A percentile compares a stretch with the other conserved stretches of the same genome.
Conservation (phyloP, 371 early-diverging fungal species). For the Mortierella sp. region DNA sequence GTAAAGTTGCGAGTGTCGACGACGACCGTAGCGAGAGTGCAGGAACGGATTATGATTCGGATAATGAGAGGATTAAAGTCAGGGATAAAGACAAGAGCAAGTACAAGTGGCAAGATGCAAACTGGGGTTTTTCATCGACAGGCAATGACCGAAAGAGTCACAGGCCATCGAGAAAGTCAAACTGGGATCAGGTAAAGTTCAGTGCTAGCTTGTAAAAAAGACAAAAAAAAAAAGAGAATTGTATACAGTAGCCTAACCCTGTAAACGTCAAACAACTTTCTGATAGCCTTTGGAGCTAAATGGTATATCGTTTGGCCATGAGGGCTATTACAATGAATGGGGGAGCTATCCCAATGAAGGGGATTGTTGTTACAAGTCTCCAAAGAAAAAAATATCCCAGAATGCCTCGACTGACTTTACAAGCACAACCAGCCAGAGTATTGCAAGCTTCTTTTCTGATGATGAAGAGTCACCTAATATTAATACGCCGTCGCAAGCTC, state of each 20-base stretch:
- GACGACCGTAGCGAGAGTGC: not conserved
- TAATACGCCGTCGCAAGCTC: not conserved
- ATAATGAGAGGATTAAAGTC: not conserved
- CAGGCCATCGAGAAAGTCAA: not conserved
- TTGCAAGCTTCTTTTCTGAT: conserved; percentile 3
- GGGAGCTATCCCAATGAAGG: not conserved
- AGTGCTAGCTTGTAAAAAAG: too few species aligned
- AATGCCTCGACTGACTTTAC: not conserved
- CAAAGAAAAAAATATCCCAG: not conserved
- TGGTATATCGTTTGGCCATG: too few species aligned
- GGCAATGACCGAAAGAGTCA: not conserved
- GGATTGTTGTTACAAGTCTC: too few species aligned
- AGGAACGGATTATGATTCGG: not conserved
- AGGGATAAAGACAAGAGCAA: too few species aligned
- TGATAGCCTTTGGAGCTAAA: too few species aligned
- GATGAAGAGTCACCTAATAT: not conserved
- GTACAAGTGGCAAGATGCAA: too few species aligned
- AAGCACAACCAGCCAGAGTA: not conserved
- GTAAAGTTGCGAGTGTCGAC: not conserved
- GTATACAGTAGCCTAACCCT: too few species aligned
- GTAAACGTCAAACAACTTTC: too few species aligned
- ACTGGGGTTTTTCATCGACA: not conserved
- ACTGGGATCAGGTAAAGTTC: too few species aligned
- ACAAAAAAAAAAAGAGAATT: too few species aligned
- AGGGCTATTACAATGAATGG: too few species aligned